These are phyloP conservation scores for Heliamphora exappendiculata DNA, from an alignment of 148 eudicot species.

Conservation along the genomic window DNA sequence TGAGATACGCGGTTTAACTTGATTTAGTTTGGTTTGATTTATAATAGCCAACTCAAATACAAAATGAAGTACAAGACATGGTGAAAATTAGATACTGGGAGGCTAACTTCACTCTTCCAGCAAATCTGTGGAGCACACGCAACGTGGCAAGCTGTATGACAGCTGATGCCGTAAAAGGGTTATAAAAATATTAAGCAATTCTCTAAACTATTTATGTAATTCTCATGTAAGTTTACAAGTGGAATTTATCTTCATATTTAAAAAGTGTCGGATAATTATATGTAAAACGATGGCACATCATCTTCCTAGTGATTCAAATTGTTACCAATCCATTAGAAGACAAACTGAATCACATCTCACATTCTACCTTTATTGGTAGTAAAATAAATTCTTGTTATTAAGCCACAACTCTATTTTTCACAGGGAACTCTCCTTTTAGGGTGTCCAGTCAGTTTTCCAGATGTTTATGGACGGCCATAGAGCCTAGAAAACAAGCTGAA, in stretches of 20 bases:
- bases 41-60: background rate
- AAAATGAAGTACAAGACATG: background rate
- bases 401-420: background rate
- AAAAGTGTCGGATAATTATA: background rate
- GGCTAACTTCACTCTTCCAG: background rate
- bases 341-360: background rate
- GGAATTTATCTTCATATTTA: background rate
- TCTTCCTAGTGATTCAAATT: background rate
- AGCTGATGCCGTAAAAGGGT: background rate
- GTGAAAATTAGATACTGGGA: background rate
- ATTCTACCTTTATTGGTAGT: background rate
- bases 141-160: background rate
- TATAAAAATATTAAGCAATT: background rate
- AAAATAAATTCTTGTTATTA: background rate
- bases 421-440: background rate
- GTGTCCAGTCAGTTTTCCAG: background rate
- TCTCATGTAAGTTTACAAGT: background rate
- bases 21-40: too few species aligned
- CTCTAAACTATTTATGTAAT: background rate
- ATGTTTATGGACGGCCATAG: background rate
- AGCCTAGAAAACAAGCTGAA: background rate
- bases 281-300: background rate
- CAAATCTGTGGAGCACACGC: background rate
- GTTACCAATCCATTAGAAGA: background rate
- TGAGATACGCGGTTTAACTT: too few species aligned